Conservation (phyloP, 2,329 filamentous ascomycete genomes). For the Aureobasidium sp. region DNA sequence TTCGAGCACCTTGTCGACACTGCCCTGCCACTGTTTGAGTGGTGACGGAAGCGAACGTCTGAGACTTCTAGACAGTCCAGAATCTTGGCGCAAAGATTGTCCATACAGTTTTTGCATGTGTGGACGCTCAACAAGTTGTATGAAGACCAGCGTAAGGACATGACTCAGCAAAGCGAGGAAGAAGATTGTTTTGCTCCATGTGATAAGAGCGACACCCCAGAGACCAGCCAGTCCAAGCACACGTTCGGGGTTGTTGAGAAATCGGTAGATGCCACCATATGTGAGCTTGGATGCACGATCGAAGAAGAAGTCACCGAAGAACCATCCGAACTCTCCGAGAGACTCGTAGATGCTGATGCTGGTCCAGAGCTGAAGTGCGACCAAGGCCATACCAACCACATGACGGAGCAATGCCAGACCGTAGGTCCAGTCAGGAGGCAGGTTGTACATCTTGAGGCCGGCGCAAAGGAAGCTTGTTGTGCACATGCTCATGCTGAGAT, state of each 20-base stretch:
- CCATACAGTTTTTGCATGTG: slow-evolving; percentile 99
- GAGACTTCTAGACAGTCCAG: slow-evolving; percentile 85
- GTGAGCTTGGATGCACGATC: slow-evolving; percentile 82
- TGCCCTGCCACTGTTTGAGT: slow-evolving; percentile 75
- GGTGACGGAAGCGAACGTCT: slow-evolving; percentile 78
- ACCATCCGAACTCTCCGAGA: slow-evolving; percentile 96
- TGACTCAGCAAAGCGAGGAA: slow-evolving; percentile 81
- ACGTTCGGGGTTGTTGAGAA: slow-evolving; percentile 94
- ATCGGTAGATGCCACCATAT: slow-evolving; percentile 96
- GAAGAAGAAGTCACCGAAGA: slow-evolving; percentile 98
- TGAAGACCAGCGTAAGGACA: slow-evolving; percentile 75
- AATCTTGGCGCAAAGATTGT: slow-evolving; percentile 71
- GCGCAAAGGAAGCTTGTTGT: slow-evolving; percentile 84
- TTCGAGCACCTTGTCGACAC: slow-evolving; percentile 78
- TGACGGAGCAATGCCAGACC: slow-evolving; percentile 82
- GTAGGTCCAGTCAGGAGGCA: slow-evolving; percentile 80
- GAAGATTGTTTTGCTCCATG: slow-evolving; percentile 80
- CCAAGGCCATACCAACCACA: slow-evolving; percentile 70
- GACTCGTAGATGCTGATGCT: slow-evolving; percentile 89
- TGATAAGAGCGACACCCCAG: slow-evolving; percentile 91
- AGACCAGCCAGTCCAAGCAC: slow-evolving; percentile 90
- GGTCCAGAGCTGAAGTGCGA: slow-evolving; percentile 88
- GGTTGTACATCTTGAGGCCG: slow-evolving; percentile 90
- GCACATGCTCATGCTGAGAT: slow-evolving; percentile 85
- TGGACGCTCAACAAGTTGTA: slow-evolving; percentile 87